Evolutionary conservation across 768 basidiomycete genomes (phyloP).

Genomic region (Rhizopogon salebrosus): DNA sequence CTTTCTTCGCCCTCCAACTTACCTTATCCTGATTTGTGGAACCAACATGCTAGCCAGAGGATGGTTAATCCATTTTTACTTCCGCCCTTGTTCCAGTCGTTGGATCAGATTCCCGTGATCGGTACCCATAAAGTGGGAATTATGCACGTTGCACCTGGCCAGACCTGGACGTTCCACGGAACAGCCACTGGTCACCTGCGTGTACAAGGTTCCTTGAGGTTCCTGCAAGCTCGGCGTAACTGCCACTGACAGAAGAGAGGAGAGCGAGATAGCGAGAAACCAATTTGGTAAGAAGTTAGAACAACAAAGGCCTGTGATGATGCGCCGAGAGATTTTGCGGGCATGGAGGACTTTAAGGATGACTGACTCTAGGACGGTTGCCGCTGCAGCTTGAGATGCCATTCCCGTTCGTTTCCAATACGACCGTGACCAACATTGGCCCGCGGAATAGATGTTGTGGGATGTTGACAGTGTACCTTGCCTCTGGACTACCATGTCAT

Average conservation of each 20-base stretch:
- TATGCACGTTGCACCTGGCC: constrained; percentile 92
- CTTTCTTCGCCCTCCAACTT: constrained; percentile 80
- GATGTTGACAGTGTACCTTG: neutral
- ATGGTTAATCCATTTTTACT: constrained; percentile 52
- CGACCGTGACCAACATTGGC: no score
- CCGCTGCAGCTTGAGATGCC: constrained; percentile 38
- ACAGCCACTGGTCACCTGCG: constrained; percentile 89
- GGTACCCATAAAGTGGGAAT: constrained; percentile 97
- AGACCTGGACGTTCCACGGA: constrained; percentile 81
- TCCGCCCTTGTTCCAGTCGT: constrained; percentile 52
- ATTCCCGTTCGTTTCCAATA: constrained; percentile 7
- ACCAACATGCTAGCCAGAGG: constrained; percentile 31
- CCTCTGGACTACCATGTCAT: constrained; percentile 44
- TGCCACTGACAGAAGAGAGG: constrained; percentile 60
- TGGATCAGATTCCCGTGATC: constrained; percentile 89
- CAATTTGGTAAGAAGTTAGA: constrained; percentile 70
- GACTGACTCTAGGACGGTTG: constrained; percentile 62
- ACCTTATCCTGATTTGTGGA: constrained; percentile 52
- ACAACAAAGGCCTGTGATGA: constrained; percentile 68
- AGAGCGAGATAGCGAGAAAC: constrained; percentile 69
- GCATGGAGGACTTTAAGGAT: constrained; percentile 71
- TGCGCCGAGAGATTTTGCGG: constrained; percentile 68
- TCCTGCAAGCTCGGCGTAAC: constrained; percentile 74
- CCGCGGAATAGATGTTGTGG: neutral
- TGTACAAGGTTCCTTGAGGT: constrained; percentile 82